Conservation (phyloP, 2,329 filamentous ascomycete genomes). For the Colletotrichum kahawae region DNA sequence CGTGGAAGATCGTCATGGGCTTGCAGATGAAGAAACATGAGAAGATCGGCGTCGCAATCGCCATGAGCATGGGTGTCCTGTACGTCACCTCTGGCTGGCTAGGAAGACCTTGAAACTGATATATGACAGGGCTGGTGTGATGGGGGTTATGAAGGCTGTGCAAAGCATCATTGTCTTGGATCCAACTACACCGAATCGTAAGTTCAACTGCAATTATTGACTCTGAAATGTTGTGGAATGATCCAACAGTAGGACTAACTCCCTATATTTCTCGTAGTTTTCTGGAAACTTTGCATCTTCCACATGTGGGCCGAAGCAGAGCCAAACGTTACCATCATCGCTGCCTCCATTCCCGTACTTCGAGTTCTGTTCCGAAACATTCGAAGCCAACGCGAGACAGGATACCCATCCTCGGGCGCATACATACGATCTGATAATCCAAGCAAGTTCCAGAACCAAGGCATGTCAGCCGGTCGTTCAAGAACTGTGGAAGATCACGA, state of each 20-base stretch:
- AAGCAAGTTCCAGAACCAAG: neutral
- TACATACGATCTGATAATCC: neutral
- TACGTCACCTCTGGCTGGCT: too few species aligned
- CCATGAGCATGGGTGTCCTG: slow-evolving; percentile 18
- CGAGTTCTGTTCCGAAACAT: slow-evolving; percentile 26
- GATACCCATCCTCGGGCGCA: neutral
- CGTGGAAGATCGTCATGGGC: slow-evolving; percentile 24
- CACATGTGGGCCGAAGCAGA: slow-evolving; percentile 30
- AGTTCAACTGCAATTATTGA: neutral
- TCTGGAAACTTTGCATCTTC: neutral
- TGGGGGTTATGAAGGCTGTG: slow-evolving; percentile 27
- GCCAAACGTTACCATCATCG: slow-evolving; percentile 35
- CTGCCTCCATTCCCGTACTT: slow-evolving; percentile 33
- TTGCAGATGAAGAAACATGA: slow-evolving; percentile 32
- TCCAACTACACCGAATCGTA: slow-evolving; percentile 20
- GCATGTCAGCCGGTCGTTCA: neutral
- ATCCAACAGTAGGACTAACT: too few species aligned
- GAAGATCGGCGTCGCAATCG: slow-evolving; percentile 30
- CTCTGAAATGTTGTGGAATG: too few species aligned
- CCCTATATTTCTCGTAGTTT: neutral
- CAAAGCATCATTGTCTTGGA: slow-evolving; percentile 15
- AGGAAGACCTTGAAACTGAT: neutral
- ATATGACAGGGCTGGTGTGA: neutral
- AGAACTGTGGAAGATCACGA: neutral
- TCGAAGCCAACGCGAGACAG: neutral